Evolutionary conservation across 2,329 filamentous ascomycete species (phyloP).

Genomic region (Paraconiothyrium brasiliense): DNA sequence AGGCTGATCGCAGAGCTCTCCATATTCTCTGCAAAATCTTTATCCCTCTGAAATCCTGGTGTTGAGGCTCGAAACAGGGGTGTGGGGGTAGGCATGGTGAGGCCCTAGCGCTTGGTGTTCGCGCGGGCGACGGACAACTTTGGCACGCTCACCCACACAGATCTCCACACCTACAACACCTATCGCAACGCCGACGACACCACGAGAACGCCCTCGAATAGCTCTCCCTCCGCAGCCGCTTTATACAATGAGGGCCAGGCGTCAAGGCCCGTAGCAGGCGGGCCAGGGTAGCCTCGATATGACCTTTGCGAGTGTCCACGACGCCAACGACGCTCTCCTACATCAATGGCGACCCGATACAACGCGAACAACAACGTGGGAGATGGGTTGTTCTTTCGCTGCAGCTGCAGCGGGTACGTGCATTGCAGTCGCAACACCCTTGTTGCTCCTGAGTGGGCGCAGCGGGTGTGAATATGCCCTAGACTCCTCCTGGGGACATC

Average conservation of each 20-base stretch:
- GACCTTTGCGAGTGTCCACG: background rate
- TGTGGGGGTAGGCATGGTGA: background rate
- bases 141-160: slow-evolving; percentile 4
- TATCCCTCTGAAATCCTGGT: background rate
- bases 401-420: background rate
- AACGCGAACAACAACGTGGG: background rate
- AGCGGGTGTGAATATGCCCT: background rate
- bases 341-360: background rate
- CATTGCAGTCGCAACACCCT: background rate
- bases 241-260: background rate
- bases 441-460: background rate
- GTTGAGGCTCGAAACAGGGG: slow-evolving; percentile 1
- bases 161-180: slow-evolving; percentile 10
- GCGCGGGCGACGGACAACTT: background rate
- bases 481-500: background rate
- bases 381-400: background rate
- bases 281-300: background rate
- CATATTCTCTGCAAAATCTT: background rate
- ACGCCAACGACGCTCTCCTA: background rate
- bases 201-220: background rate
- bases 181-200: background rate
- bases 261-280: background rate
- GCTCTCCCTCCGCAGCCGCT: background rate
- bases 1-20: background rate
- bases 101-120: slow-evolving; percentile 8